Percentiles rank a stretch among this genome's conserved stretches.
Conservation (phyloP, 2,329 filamentous ascomycete genomes). For the Fusarium sp. region DNA sequence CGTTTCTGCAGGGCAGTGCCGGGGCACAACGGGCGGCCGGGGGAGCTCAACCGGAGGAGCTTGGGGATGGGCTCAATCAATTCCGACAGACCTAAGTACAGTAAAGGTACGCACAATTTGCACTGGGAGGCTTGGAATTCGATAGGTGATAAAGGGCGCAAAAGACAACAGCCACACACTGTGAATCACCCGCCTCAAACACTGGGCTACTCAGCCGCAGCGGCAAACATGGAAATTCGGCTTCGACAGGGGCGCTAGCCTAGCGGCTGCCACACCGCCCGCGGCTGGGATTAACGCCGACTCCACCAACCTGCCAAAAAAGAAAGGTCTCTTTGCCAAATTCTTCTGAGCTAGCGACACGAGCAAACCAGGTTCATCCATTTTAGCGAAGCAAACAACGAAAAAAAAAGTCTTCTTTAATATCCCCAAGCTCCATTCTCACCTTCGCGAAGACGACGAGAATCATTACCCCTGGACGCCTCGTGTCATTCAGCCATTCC, state of each 20-base stretch:
- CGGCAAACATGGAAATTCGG: not conserved
- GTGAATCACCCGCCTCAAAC: not conserved
- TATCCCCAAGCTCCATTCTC: constrained; percentile 4
- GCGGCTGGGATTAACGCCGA: constrained; percentile 38
- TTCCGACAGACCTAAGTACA: not conserved
- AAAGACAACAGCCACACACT: not conserved
- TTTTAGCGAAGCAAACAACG: constrained; percentile 22
- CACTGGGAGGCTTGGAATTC: not conserved
- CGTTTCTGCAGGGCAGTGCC: not conserved
- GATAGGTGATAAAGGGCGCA: not conserved
- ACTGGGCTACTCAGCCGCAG: not conserved
- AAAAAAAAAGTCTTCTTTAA: constrained; percentile 17
- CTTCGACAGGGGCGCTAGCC: constrained; percentile 17
- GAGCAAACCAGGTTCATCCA: constrained; percentile 18
- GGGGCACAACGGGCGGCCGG: not conserved
- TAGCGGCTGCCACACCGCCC: constrained; percentile 41
- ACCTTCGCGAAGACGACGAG: constrained; percentile 5
- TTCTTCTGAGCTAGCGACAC: constrained; percentile 17
- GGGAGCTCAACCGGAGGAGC: not conserved
- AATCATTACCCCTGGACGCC: not conserved
- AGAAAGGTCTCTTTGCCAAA: constrained; percentile 29
- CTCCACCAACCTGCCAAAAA: constrained; percentile 29
- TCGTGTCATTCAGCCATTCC: constrained; percentile 5
- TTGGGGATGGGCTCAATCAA: not conserved
- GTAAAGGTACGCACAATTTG: not conserved